Evolutionary conservation across 495 filamentous ascomycete genomes (phyloP), one percentile per base, ranked within the genome.

Genomic region (Tricharina praecox): DNA sequence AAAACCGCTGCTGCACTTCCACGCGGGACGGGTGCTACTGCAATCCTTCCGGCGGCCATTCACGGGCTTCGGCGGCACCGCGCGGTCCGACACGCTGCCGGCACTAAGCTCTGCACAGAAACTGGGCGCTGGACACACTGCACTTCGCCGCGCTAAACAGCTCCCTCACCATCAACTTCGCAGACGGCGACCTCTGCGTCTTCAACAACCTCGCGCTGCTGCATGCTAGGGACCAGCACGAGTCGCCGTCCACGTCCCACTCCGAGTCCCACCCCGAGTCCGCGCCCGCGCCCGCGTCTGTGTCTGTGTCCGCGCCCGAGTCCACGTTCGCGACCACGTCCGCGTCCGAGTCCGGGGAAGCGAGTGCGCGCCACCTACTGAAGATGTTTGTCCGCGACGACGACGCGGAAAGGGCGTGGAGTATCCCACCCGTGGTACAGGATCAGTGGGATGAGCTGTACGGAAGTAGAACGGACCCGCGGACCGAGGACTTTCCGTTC

Each of bases 181-280:
- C 68, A 41, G 62, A 64, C 4, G 78, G 76, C 0, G 77, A 82
- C 56, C 64, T 81, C 13, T 60, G 75, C 32, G 75, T 77, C 50
- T 64, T 79, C 50, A 78, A 81, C 53, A 81, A 82, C 47, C 63
- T 76, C 21, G 64, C 64, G 3, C 55, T 77, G 4, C 67, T 81
- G 42, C 78, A 82, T 59, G 72, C 66, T 15, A 65, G 74, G 1
- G 67, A 70, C 26, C 51, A 63, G 2, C 76, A 73, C 50, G 40
- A 57, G 25, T 70, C 21, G n/a, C n/a, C 21, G 11, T 8, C 4
- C 23, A 16, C 7, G n/a, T n/a, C n/a, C n/a, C n/a, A n/a, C n/a
- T n/a, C n/a, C n/a, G n/a, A n/a, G n/a, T n/a, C n/a, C n/a, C n/a
- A n/a, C n/a, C n/a, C n/a, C n/a, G n/a, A n/a, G n/a, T n/a, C n/a